Evolutionary conservation across 768 basidiomycete genomes (phyloP).

Genomic region (Boletellus sp.): DNA sequence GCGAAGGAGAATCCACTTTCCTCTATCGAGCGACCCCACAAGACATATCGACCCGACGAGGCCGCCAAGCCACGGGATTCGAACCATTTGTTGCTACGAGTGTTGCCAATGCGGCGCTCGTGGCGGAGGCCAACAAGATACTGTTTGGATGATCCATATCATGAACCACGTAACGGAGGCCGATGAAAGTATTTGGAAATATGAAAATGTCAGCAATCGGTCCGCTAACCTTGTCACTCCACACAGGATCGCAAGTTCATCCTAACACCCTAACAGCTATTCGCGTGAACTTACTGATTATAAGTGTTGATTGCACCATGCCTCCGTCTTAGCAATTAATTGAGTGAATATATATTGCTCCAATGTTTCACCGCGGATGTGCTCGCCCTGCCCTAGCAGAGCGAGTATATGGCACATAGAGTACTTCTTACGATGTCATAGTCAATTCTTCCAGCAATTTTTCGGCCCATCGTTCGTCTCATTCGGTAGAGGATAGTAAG

Average conservation of each 20-base stretch:
- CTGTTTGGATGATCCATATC: constrained; percentile 13
- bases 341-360: constrained; percentile 22
- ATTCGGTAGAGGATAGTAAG: too few relatives aligned
- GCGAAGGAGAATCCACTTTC: constrained; percentile 47
- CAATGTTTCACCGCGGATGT: not conserved
- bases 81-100: constrained; percentile 30
- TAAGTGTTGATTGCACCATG: constrained; percentile 32
- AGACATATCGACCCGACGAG: constrained; percentile 35
- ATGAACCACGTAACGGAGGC: constrained; percentile 1
- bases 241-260: constrained; percentile 27
- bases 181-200: constrained; percentile 21
- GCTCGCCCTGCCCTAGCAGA: constrained; percentile 11
- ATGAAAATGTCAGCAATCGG: constrained; percentile 33
- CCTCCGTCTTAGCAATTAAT: constrained; percentile 25
- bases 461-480: too few relatives aligned
- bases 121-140: constrained; percentile 28
- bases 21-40: constrained; percentile 34
- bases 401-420: too few relatives aligned
- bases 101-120: constrained; percentile 13
- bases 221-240: constrained; percentile 25
- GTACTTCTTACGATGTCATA: too few relatives aligned
- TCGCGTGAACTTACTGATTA: not conserved
- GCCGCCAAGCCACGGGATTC: constrained; percentile 41
- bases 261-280: not conserved
- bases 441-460: too few relatives aligned